phyloP scores from a whole-genome alignment of 1,284 basidiomycete species.

The Malassezia obtusa region DNA sequence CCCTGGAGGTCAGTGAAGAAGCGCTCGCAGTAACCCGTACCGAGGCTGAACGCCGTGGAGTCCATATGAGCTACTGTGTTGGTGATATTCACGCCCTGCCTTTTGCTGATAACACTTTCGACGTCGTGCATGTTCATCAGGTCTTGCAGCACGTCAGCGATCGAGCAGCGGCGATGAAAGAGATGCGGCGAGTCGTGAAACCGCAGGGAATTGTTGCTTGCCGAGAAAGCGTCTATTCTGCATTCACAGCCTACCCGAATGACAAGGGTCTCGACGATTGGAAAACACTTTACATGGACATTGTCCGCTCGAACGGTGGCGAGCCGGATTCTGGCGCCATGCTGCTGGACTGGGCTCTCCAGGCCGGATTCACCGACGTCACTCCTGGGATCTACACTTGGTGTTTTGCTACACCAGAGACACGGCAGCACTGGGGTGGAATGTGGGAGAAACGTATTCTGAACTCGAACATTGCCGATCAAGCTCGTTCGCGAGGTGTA shows the following conservation, averaged over 20 bases:
- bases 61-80: background rate
- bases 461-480: background rate
- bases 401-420: constrained; percentile 3
- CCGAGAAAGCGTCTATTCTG: background rate
- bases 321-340: background rate
- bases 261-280: background rate
- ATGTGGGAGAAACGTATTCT: constrained; percentile 4
- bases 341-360: background rate
- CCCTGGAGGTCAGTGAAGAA: background rate
- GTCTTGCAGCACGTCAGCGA: constrained; percentile 1
- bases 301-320: background rate
- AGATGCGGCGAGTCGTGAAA: constrained; percentile 1
- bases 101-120: background rate
- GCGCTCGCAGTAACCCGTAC: background rate
- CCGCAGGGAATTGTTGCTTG: background rate
- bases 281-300: background rate
- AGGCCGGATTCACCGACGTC: background rate
- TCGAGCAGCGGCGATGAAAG: background rate
- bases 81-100: background rate
- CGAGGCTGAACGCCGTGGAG: background rate
- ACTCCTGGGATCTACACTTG: background rate
- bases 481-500: background rate
- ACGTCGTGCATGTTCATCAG: constrained; percentile 1
- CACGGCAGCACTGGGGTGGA: background rate
- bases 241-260: background rate